Evolutionary conservation across 805 yeast genomes (phyloP).

Genomic region (Candida fluviatilis): DNA sequence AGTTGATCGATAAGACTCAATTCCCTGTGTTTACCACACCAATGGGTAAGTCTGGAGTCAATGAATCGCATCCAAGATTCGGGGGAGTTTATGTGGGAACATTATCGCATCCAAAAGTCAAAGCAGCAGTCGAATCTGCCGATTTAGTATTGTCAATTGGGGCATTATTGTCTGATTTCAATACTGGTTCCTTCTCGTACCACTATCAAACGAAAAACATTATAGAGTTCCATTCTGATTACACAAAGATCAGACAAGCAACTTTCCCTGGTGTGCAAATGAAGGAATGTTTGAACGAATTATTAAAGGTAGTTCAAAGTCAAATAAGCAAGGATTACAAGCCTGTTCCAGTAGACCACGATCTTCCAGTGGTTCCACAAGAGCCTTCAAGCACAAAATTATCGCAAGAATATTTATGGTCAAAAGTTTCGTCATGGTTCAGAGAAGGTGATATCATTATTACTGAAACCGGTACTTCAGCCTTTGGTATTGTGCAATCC

Average conservation of each 20-base stretch:
- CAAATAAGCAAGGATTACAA: conserved; percentile 38
- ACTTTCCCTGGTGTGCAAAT: conserved; percentile 70
- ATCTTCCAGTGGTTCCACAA: conserved; percentile 37
- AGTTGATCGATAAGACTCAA: conserved; percentile 61
- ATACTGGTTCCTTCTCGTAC: conserved; percentile 84
- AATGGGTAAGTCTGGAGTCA: conserved; percentile 81
- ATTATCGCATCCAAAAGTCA: conserved; percentile 48
- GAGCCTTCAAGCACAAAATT: conserved; percentile 36
- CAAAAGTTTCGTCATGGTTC: conserved; percentile 58
- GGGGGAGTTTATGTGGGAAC: conserved; percentile 87
- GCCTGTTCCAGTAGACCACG: conserved; percentile 54
- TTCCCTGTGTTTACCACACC: conserved; percentile 86
- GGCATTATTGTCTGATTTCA: conserved; percentile 81
- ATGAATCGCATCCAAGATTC: conserved; percentile 68
- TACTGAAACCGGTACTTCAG: conserved; percentile 76
- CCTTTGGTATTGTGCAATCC: conserved; percentile 67
- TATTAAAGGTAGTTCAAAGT: conserved; percentile 28
- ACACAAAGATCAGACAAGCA: conserved; percentile 66
- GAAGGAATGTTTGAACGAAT: conserved; percentile 41
- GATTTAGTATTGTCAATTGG: conserved; percentile 79
- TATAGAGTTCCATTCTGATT: conserved; percentile 75
- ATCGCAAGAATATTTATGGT: conserved; percentile 69
- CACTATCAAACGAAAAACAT: conserved; percentile 70
- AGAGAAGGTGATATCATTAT: conserved; percentile 64
- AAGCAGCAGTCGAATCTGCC: conserved; percentile 36